Percentiles rank a stretch among this genome's conserved stretches.
These are phyloP conservation scores for Solanum lignicaule DNA, from an alignment of 257 asterid species.

Conservation along the genomic window DNA sequence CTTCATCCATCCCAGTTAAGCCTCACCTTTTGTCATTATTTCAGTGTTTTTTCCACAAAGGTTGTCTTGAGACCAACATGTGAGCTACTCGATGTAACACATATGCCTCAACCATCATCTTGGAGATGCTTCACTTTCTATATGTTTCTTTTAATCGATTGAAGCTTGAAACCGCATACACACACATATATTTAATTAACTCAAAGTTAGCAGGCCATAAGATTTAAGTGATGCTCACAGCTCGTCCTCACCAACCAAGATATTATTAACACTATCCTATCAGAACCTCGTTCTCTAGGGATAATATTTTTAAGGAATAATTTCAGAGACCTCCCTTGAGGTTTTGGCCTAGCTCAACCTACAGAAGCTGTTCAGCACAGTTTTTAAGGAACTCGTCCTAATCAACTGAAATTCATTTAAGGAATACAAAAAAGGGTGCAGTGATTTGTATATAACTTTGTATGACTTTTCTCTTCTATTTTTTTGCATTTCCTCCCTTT, in stretches of 20 bases:
- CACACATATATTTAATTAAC: not conserved
- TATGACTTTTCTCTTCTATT: not conserved
- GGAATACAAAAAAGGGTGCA: not conserved
- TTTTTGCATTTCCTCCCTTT: not conserved
- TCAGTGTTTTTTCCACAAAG: not conserved
- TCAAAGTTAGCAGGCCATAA: not conserved
- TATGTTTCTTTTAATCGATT: not conserved
- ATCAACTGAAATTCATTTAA: not conserved
- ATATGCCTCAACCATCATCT: not conserved
- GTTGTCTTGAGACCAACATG: not conserved
- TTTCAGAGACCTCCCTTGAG: not conserved
- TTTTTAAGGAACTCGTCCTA: not conserved
- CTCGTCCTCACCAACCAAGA: not conserved
- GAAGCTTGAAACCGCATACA: not conserved
- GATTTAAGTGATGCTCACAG: not conserved
- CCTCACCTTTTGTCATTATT: not conserved
- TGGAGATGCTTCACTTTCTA: not conserved
- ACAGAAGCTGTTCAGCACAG: not conserved
- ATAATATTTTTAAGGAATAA: not conserved
- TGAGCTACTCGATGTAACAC: not conserved
- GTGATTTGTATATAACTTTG: not conserved
- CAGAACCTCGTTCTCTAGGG: not conserved
- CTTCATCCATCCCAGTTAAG: not conserved
- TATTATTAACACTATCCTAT: not conserved
- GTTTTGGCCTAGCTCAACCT: not conserved